A percentile compares a stretch with the other conserved stretches of the same genome.
phyloP scores from a whole-genome alignment of 2,329 filamentous ascomycete species.

The Fusarium liriodendri region DNA sequence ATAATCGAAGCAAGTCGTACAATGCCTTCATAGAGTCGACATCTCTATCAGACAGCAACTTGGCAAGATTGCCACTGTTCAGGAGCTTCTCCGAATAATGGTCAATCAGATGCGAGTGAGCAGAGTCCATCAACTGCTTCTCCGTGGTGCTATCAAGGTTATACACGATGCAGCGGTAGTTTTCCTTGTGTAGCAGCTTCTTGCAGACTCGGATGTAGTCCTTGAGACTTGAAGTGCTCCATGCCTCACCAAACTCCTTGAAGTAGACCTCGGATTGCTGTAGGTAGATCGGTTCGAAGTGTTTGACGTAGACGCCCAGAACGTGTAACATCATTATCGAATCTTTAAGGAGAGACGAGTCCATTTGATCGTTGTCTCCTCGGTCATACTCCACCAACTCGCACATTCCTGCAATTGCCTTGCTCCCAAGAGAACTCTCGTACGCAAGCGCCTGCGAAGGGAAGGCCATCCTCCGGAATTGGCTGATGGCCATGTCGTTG shows the following conservation, averaged over 20 bases:
- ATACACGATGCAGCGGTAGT: constrained; percentile 80
- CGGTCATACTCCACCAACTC: constrained; percentile 81
- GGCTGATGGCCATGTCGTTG: constrained; percentile 80
- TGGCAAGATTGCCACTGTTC: constrained; percentile 73
- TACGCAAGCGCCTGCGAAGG: constrained; percentile 39
- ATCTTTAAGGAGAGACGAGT: constrained; percentile 75
- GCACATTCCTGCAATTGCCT: constrained; percentile 70
- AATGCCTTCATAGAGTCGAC: constrained; percentile 78
- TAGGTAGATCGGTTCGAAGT: constrained; percentile 84
- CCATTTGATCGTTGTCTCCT: constrained; percentile 64
- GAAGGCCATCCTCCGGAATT: constrained; percentile 76
- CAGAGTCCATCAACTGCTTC: constrained; percentile 76
- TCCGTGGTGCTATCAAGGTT: constrained; percentile 87
- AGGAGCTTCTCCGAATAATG: constrained; percentile 75
- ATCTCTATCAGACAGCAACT: constrained; percentile 78
- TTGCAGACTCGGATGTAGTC: constrained; percentile 80
- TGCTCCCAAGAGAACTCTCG: constrained; percentile 38
- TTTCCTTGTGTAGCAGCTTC: constrained; percentile 76
- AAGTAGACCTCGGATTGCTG: constrained; percentile 76
- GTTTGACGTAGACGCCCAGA: constrained; percentile 81
- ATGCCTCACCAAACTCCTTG: constrained; percentile 73
- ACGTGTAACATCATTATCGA: constrained; percentile 86
- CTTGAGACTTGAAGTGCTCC: constrained; percentile 73
- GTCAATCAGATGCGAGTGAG: constrained; percentile 79
- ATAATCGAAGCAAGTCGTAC: constrained; percentile 80